Evolutionary conservation across 164 flowering plant genomes (phyloP).

Genomic region (Sextonia rubra): DNA sequence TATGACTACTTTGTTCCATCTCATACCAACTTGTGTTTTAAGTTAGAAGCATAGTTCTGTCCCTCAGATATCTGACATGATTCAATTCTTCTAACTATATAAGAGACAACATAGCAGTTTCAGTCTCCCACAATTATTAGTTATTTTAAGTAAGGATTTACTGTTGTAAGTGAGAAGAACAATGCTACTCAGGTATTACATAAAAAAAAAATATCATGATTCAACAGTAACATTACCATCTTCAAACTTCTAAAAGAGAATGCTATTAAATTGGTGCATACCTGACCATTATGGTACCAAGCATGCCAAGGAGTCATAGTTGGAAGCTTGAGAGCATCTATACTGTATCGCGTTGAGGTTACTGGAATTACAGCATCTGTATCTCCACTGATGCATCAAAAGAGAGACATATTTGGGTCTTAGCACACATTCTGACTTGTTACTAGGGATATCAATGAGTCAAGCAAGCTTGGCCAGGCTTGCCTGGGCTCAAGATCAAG

Average conservation of each 20-base stretch:
- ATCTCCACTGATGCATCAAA: constrained; percentile 62
- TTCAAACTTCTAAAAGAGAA: neutral
- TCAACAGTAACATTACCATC: neutral
- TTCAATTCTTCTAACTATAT: too few relatives aligned
- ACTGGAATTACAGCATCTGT: constrained; percentile 90
- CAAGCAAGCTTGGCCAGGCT: too few relatives aligned
- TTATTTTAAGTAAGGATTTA: neutral
- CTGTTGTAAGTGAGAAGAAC: neutral
- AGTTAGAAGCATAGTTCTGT: too few relatives aligned
- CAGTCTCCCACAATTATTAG: neutral
- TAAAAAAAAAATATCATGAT: neutral
- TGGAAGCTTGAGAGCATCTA: constrained; percentile 78
- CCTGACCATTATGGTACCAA: constrained; percentile 96
- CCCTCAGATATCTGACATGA: too few relatives aligned
- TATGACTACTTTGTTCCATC: too few relatives aligned
- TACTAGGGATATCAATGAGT: too few relatives aligned
- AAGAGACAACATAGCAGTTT: too few relatives aligned
- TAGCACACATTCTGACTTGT: too few relatives aligned
- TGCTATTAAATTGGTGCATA: constrained; percentile 15
- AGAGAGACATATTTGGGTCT: neutral
- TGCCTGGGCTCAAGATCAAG: too few relatives aligned
- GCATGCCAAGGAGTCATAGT: constrained; percentile 68
- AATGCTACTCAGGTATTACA: neutral
- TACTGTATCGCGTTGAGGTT: constrained; percentile 81
- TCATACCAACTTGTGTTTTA: too few relatives aligned